Evolutionary conservation across 2,329 filamentous ascomycete species (phyloP).

Genomic region (Westerdykella aurantiaca): DNA sequence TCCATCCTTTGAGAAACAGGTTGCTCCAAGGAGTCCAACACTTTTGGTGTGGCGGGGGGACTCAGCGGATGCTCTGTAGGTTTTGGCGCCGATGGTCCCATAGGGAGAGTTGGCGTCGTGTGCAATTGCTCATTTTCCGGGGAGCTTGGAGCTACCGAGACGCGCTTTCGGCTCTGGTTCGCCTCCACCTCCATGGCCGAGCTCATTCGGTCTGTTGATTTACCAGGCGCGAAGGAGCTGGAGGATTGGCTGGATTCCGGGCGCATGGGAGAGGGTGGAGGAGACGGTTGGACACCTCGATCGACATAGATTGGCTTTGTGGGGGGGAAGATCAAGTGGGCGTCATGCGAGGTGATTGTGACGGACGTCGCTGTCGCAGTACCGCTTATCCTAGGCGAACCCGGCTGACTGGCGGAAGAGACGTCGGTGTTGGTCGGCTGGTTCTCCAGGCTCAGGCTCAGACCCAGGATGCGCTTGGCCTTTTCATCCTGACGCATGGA

Average conservation of each 20-base stretch:
- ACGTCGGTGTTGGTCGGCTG: slow-evolving; percentile 21
- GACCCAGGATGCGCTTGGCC: slow-evolving; percentile 42
- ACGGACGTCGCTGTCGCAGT: slow-evolving; percentile 19
- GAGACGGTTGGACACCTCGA: slow-evolving; percentile 75
- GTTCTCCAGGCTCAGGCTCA: slow-evolving; percentile 28
- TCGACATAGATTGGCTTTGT: slow-evolving; percentile 58
- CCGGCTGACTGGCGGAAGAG: slow-evolving; percentile 16
- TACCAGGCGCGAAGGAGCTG: neutral
- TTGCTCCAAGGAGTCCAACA: slow-evolving; percentile 38
- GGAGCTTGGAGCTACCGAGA: slow-evolving; percentile 37
- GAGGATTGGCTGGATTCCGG: slow-evolving; percentile 17
- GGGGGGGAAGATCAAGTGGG: slow-evolving; percentile 29
- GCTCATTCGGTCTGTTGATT: neutral
- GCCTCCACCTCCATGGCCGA: slow-evolving; percentile 56
- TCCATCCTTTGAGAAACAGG: slow-evolving; percentile 19
- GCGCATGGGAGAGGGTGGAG: slow-evolving; percentile 66
- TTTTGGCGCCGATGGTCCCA: slow-evolving; percentile 60
- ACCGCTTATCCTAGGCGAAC: slow-evolving; percentile 18
- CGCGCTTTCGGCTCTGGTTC: slow-evolving; percentile 67
- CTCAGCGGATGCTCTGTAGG: slow-evolving; percentile 62
- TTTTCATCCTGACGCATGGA: slow-evolving; percentile 41
- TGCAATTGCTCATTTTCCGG: slow-evolving; percentile 9
- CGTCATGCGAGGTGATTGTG: slow-evolving; percentile 20
- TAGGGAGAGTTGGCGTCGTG: slow-evolving; percentile 11
- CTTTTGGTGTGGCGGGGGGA: slow-evolving; percentile 60